Evolutionary conservation across 2,329 filamentous ascomycete genomes (phyloP), one percentile per base, ranked within the genome.

Genomic region (Celoporthe dispersa): DNA sequence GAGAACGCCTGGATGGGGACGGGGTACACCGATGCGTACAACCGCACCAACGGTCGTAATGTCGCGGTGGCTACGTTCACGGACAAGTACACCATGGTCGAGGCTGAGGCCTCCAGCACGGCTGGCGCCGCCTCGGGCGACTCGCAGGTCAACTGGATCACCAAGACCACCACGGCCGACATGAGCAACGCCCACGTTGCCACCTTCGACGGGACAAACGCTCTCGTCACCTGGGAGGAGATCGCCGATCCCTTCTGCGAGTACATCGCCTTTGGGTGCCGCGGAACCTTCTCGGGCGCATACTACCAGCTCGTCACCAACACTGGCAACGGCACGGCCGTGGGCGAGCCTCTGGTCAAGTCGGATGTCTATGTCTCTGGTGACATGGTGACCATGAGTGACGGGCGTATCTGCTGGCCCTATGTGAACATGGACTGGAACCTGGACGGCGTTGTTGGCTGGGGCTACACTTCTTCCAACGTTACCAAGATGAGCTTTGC

Each of bases 211-310:
- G 76, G 78, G 60, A 79, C 78, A 63, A 84, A 82, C 62, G 87
- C 87, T 2, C 80, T 90, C 2, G 81, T 90, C 39, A 85, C 85
- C 19, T 90, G 87, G 87, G 88, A 90, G 78, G 86, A 89, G 78
- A 87, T 89, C 69, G 84, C 83, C 33, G 76, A 83, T 73, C 87
- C 88, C 1, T 77, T 78, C 55, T 90, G 88, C 77, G 81, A 86
- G 68, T 84, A 84, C 70, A 81, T 88, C 51, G 87, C 87, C 41
- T 87, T 90, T 83, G 86, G 87, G 33, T 90, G 88, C 80, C 79
- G 80, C 57, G 88, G 88, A n/a, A 79, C 80, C 6, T 90, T 87
- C 76, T 82, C 85, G 2, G 88, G 88, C 12, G 85, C 88, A 9
- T 85, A 83, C 77, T 90, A 87, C 81, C 88, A 90, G 79, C 80